Base-by-base conservation (phyloP, 2,329 filamentous ascomycete species). In the Apiospora malaysiana region DNA sequence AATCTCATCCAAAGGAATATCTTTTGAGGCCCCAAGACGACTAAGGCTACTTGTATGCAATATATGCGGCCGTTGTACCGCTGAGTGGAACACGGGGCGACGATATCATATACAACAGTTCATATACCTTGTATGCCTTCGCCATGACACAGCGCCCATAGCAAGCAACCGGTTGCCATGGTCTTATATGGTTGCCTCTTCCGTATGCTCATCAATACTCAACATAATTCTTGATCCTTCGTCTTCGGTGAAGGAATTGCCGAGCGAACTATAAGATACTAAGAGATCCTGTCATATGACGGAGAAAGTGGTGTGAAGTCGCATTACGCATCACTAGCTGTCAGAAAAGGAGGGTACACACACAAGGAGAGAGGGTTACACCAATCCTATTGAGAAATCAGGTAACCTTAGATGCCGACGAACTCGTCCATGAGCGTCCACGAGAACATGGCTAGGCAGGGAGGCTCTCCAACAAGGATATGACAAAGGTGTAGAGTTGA, bases 251-350 rank as follows among this genome's bases (percentile, higher is more conserved):
- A 63, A 21, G n/a, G 3, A 21, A 63, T 63, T 32, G 56, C n/a
- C 21, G 56, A 21, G 56, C 18, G n/a, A 12, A n/a, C 9, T 63
- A n/a, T 9, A 40, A 18, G 21, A 40, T 40, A 40, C 32, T 63
- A 40, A 40, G 2, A 40, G 37, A 3, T 40, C 23, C 27, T n/a
- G 56, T 63, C 56, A 63, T 63, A 32, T 63, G 56, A 63, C n/a
- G 7, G 7, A 40, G 56, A 40, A 63, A 40, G 32, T 63, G 56
- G 56, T 63, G 56, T 63, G 56, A 63, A 63, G 56, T 40, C 56
- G 56, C 56, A 23, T 63, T 7, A 37, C 56, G 56, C 56, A 23
- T 63, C 4, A 37, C 27, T 40, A 63, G 21, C 18, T 63, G 32
- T 9, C 56, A 63, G 21, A 40, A 32, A 40, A 63, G 32, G 56